Base-by-base conservation (phyloP, 1,139 yeast species). In the Candida sojae region DNA sequence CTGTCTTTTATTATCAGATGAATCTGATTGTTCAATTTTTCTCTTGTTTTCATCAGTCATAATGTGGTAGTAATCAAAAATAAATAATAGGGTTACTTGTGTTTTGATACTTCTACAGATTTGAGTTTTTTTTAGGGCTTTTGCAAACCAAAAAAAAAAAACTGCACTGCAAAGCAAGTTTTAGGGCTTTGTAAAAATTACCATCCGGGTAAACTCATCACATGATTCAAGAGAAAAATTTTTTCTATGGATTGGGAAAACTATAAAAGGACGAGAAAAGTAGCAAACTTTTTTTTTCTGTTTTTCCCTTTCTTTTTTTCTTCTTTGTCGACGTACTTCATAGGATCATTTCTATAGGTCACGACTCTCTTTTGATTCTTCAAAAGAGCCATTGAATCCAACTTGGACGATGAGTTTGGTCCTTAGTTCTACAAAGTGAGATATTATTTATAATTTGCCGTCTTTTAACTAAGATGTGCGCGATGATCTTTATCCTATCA, bases 261-360 rank as follows among this genome's bases (percentile, higher is more conserved):
- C 39, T 47, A 47, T 47, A 47, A 47, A 47, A 38, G 41, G 41
- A 10, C 25, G 3, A 5, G 30, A 23, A 45, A 29, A 29, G 5
- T 29, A 36, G 39, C 42, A 34, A 30, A 29, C 4, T 37, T 43
- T 43, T 48, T 49, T 47, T 17, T 29, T 43, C 46, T 32, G 10
- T 42, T 43, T 48, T 50, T 42, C 42, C 50, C 47, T 53, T 57
- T 56, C 50, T 49, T 50, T 58, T 36, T 67, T 60, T 68, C 65
- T 72, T 73, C 77, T 71, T 57, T 70, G 77, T 72, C 78, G 78
- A 71, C 79, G 77, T 74, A 75, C 77, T 73, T 73, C 78, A 73
- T 90, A 89, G 97, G 97, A 91, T 92, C 98, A 92, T 92, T 91
- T 92, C 97, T 92, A 92, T 92, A 90, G 97, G 88, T 86, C 86